Base-by-base conservation (phyloP, 345 rosid genomes). In the Zanthoxylum bungeanum region DNA sequence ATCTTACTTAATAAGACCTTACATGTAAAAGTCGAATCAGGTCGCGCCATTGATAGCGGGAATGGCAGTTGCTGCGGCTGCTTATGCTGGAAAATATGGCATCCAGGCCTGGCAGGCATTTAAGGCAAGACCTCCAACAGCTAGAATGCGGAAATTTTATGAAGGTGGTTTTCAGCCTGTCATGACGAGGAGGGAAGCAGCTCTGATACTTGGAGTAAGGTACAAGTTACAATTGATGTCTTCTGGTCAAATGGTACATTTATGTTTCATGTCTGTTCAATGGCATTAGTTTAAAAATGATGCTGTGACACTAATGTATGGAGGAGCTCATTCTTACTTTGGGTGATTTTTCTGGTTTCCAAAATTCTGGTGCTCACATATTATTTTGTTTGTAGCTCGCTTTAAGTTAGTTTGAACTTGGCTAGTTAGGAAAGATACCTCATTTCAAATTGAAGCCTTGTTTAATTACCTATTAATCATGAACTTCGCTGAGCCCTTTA, bases 51-150 rank as follows among this genome's bases (percentile, higher is more conserved):
- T 93, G 60, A 72, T 93, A 10, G 90, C 89, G 3, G 90, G 96
- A 58, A 60, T 84, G 74, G 91, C 97, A 24, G 85, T 89, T 27
- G 98, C 98, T 17, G 96, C 91, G 16, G 92, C 92, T 47, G 98
- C 98, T 16, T 78, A 83, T 56, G 97, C 93, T 4, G 91, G 98
- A 74, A 88, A 80, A 74, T 91, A 78, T 66, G 88, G 97, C 58
- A 73, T 93, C 76, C 78, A 79, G 68, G 92, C 97, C n/a, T 93
- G 98, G 98, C 96, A 93, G 64, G 89, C 93, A 22, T 89, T 91
- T 56, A 89, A 93, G 76, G 77, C 93, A 1, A 82, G 98, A 46
- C 93, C 98, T 19, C 83, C 88, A 3, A 77, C 81, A 1, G 81
- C 85, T 3, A 78, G 75, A 79, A 33, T 85, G 65, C 86, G 93